Conservation (phyloP, 2,329 filamentous ascomycete genomes). For the Colletotrichum coccodes region DNA sequence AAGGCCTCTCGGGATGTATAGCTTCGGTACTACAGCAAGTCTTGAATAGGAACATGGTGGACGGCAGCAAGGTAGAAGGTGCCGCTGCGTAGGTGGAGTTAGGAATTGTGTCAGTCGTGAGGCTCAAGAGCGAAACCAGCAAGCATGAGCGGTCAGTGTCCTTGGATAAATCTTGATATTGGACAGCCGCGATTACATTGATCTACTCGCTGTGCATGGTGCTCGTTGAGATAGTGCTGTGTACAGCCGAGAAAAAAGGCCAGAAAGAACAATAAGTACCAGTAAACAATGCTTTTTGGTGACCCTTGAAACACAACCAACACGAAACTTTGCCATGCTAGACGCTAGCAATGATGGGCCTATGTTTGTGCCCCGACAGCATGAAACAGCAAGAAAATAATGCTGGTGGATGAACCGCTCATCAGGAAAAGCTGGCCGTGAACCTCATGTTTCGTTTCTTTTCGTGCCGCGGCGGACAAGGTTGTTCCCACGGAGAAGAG, state of each 20-base stretch:
- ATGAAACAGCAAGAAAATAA: neutral
- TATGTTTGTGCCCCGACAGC: neutral
- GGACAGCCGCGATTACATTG: neutral
- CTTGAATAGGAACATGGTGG: too few species aligned
- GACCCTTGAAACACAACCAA: neutral
- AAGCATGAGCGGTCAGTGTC: neutral
- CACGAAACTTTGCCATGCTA: neutral
- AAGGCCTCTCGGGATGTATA: too few species aligned
- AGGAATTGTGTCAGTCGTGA: too few species aligned
- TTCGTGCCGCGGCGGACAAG: too few species aligned
- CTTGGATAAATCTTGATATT: neutral
- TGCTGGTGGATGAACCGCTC: neutral
- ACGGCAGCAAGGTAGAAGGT: too few species aligned
- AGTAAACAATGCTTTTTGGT: neutral
- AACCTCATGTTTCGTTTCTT: neutral
- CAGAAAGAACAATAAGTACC: neutral
- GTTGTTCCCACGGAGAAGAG: too few species aligned
- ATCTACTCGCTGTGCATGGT: neutral
- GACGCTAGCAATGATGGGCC: constrained; percentile 8
- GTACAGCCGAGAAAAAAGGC: neutral
- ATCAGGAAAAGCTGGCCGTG: neutral
- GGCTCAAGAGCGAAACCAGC: too few species aligned
- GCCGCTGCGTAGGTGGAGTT: too few species aligned
- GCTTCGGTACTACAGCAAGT: too few species aligned
- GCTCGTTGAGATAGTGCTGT: neutral